phyloP scores from a whole-genome alignment of 106 monocot species.

The Platanthera zijinensis region DNA sequence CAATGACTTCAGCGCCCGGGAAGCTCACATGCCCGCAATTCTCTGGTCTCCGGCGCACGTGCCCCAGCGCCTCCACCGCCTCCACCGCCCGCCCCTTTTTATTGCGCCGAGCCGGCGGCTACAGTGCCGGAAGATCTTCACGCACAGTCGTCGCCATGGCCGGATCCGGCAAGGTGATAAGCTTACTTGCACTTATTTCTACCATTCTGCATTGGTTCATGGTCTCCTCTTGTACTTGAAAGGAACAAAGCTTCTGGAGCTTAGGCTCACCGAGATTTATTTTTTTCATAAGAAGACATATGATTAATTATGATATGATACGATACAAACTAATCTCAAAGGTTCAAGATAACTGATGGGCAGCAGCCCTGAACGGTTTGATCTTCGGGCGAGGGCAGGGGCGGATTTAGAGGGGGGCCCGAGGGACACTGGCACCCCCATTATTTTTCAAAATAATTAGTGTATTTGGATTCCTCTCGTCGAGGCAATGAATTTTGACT shows the following conservation, averaged over 20 bases:
- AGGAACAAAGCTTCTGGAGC: neutral
- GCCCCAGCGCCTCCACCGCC: neutral
- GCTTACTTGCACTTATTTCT: neutral
- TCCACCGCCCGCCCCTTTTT: neutral
- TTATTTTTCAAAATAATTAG: too few species aligned
- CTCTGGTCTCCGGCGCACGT: constrained; percentile 27
- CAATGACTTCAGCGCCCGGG: constrained; percentile 26
- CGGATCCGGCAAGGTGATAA: constrained; percentile 55
- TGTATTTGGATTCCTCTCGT: too few species aligned
- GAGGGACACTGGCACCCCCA: too few species aligned
- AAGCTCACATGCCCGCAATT: constrained; percentile 20
- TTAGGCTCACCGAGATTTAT: neutral
- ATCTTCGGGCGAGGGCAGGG: too few species aligned
- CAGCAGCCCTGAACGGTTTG: too few species aligned
- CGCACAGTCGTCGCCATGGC: constrained; percentile 57
- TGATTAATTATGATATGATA: too few species aligned
- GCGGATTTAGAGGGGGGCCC: too few species aligned
- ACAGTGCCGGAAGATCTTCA: constrained; percentile 20
- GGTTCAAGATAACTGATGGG: too few species aligned
- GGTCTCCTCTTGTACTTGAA: neutral
- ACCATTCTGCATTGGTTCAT: neutral
- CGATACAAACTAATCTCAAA: too few species aligned
- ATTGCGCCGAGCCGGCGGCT: constrained; percentile 13
- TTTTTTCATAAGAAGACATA: neutral
- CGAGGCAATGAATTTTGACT: too few species aligned